phyloP scores from a whole-genome alignment of 331 rosid species.

The Phaseolus coccineus region DNA sequence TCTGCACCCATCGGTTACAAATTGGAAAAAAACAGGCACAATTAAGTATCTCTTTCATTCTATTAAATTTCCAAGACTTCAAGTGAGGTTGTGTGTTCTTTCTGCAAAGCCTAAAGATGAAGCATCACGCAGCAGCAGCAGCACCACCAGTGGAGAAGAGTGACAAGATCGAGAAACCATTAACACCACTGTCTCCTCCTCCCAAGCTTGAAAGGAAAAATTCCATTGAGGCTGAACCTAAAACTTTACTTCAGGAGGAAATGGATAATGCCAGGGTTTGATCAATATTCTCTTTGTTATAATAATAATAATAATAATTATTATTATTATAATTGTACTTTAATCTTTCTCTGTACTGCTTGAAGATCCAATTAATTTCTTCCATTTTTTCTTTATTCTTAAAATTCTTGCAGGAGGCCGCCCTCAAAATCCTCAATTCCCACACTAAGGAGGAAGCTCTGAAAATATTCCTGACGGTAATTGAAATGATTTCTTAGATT shows the following conservation, averaged over 20 bases:
- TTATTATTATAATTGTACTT: background rate
- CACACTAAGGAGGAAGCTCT: conserved; percentile 51
- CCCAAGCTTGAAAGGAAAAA: conserved; percentile 39
- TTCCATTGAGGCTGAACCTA: conserved; percentile 54
- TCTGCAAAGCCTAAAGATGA: background rate
- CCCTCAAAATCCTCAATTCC: conserved; percentile 41
- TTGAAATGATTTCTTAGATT: background rate
- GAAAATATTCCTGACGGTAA: conserved; percentile 52
- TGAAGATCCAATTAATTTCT: background rate
- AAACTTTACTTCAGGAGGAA: conserved; percentile 40
- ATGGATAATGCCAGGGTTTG: conserved; percentile 52
- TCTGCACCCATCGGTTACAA: background rate
- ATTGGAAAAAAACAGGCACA: background rate
- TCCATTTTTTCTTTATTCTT: background rate
- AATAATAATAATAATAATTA: background rate
- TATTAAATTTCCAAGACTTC: background rate
- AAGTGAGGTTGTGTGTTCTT: background rate
- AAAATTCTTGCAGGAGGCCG: conserved; percentile 43
- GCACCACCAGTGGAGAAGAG: background rate
- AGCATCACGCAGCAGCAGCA: background rate
- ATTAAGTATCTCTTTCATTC: background rate
- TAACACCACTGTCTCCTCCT: background rate
- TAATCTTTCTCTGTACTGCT: background rate
- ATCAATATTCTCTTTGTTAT: background rate
- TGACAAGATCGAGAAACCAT: conserved; percentile 10